A percentile compares a stretch with the other conserved stretches of the same genome.
phyloP scores from a whole-genome alignment of 2,329 filamentous ascomycete genomes.

The Claviceps arundinis region DNA sequence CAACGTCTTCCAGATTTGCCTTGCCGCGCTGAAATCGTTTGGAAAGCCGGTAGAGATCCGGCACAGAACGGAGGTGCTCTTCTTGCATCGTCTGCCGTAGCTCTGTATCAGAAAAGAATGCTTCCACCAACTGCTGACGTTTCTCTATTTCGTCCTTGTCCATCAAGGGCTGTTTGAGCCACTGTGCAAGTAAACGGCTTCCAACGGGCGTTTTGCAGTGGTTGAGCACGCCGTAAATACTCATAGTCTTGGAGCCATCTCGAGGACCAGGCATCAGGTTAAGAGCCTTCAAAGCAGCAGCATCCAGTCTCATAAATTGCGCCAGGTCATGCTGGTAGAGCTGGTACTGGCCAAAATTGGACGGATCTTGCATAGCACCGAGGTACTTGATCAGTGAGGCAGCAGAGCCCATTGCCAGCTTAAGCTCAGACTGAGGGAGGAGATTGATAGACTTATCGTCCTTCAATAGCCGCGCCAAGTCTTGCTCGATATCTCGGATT shows the following conservation, averaged over 20 bases:
- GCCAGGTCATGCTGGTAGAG: slow-evolving; percentile 94
- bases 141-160: slow-evolving; percentile 76
- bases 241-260: slow-evolving; percentile 97
- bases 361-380: slow-evolving; percentile 74
- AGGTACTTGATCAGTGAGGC: slow-evolving; percentile 92
- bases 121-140: slow-evolving; percentile 86
- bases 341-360: slow-evolving; percentile 94
- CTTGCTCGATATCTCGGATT: slow-evolving; percentile 88
- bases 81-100: slow-evolving; percentile 93
- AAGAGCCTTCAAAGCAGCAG: slow-evolving; percentile 81
- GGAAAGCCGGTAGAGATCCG: slow-evolving; percentile 82
- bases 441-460: slow-evolving; percentile 67
- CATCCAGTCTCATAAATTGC: slow-evolving; percentile 97
- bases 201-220: slow-evolving; percentile 96
- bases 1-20: slow-evolving; percentile 89
- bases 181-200: slow-evolving; percentile 79
- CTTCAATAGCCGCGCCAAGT: slow-evolving; percentile 73
- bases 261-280: slow-evolving; percentile 94
- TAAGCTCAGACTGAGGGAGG: slow-evolving; percentile 81
- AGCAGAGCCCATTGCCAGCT: slow-evolving; percentile 90
- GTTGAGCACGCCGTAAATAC: slow-evolving; percentile 82
- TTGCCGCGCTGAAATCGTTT: slow-evolving; percentile 90
- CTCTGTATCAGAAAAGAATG: slow-evolving; percentile 86
- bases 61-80: slow-evolving; percentile 82
- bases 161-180: slow-evolving; percentile 97